These are phyloP conservation scores for Iris pallida DNA, from an alignment of 116 monocot species.

Conservation along the genomic window DNA sequence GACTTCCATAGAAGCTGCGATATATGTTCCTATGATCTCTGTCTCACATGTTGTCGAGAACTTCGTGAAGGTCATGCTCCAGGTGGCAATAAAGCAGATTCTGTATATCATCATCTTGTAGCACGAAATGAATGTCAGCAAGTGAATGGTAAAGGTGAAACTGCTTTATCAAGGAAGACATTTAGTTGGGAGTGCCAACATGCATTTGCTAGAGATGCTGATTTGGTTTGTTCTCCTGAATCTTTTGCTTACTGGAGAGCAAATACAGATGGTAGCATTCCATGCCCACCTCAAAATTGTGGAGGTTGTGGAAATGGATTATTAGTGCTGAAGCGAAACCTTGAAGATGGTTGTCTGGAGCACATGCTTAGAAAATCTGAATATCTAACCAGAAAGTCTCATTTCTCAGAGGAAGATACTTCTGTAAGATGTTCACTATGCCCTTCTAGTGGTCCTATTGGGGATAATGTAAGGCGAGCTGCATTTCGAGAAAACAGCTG, in stretches of 20 bases:
- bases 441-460: background rate
- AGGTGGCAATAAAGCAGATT: conserved; percentile 2
- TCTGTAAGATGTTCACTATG: conserved; percentile 5
- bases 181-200: conserved; percentile 11
- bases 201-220: background rate
- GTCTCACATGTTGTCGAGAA: conserved; percentile 18
- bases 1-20: conserved; percentile 18
- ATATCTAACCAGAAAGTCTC: conserved; percentile 1
- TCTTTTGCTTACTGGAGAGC: conserved; percentile 1
- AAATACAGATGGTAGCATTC: conserved; percentile 11
- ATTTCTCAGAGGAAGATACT: conserved; percentile 3
- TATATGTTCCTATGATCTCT: conserved; percentile 19
- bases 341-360: background rate
- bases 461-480: background rate
- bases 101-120: background rate
- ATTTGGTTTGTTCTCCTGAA: background rate
- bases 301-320: conserved; percentile 21
- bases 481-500: conserved; percentile 10
- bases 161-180: background rate
- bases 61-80: conserved; percentile 11
- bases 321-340: conserved; percentile 8
- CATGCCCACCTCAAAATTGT: conserved; percentile 13
- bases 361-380: conserved; percentile 2
- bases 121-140: background rate
- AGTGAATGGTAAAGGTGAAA: background rate